Conservation (phyloP, 805 yeast species). For the Pichia kluyveri region DNA sequence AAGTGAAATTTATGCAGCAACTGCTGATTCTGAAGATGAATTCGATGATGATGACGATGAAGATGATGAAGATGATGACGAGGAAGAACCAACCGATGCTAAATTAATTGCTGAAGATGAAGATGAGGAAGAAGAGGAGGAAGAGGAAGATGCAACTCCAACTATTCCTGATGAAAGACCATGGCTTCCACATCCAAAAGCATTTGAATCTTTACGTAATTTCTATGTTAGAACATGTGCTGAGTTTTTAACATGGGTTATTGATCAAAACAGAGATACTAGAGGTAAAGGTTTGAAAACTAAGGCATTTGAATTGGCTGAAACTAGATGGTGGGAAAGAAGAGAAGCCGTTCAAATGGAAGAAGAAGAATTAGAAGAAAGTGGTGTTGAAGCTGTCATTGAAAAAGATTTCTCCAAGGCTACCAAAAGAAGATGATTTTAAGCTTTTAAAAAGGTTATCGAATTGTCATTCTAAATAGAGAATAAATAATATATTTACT, state of each 20-base stretch:
- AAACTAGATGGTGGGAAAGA: slow-evolving; percentile 98
- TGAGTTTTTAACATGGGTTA: slow-evolving; percentile 86
- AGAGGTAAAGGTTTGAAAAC: slow-evolving; percentile 87
- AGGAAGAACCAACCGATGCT: slow-evolving; percentile 32
- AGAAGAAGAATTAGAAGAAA: slow-evolving; percentile 87
- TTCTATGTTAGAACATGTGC: slow-evolving; percentile 85
- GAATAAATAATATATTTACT: neutral
- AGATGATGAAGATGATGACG: slow-evolving; percentile 41
- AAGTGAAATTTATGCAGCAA: slow-evolving; percentile 43
- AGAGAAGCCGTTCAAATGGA: slow-evolving; percentile 83
- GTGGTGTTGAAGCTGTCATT: slow-evolving; percentile 82
- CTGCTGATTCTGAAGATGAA: slow-evolving; percentile 56
- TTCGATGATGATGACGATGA: slow-evolving; percentile 60
- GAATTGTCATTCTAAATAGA: neutral
- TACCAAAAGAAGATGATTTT: slow-evolving; percentile 40
- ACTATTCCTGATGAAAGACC: slow-evolving; percentile 88
- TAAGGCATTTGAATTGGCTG: slow-evolving; percentile 83
- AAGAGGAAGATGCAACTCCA: slow-evolving; percentile 48
- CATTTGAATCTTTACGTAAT: slow-evolving; percentile 76
- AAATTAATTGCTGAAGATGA: slow-evolving; percentile 39
- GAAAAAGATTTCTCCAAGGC: slow-evolving; percentile 50
- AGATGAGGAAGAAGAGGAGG: slow-evolving; percentile 64
- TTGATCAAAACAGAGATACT: slow-evolving; percentile 73
- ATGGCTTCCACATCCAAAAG: slow-evolving; percentile 95
- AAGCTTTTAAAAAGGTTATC: neutral